phyloP scores from a whole-genome alignment of 2,329 filamentous ascomycete genomes.

The Aaosphaeria arxii region DNA sequence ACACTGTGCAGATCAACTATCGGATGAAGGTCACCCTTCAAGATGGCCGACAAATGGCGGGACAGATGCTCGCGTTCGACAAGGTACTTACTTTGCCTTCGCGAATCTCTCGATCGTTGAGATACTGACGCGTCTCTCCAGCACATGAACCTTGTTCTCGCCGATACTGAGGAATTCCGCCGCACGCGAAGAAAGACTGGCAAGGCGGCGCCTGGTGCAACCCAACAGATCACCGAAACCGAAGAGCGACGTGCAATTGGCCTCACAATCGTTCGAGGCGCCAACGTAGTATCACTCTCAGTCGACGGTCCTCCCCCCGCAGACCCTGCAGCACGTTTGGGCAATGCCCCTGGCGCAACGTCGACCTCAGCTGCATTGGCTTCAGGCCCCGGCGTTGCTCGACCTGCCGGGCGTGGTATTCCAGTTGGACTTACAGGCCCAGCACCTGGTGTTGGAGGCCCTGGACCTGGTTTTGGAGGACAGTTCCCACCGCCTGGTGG shows the following conservation, averaged over 20 bases:
- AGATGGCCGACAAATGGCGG: slow-evolving; percentile 93
- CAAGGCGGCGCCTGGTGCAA: slow-evolving; percentile 66
- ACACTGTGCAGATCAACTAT: slow-evolving; percentile 81
- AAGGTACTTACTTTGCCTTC: slow-evolving; percentile 59
- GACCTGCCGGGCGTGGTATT: slow-evolving; percentile 82
- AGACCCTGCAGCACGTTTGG: slow-evolving; percentile 86
- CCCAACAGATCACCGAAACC: slow-evolving; percentile 70
- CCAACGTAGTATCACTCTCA: slow-evolving; percentile 89
- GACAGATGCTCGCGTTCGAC: slow-evolving; percentile 97
- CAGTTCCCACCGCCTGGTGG: slow-evolving; percentile 51
- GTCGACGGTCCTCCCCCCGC: slow-evolving; percentile 94
- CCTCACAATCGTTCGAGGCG: slow-evolving; percentile 89
- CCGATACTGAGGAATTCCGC: slow-evolving; percentile 88
- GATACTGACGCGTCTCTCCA: slow-evolving; percentile 34
- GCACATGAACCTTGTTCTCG: slow-evolving; percentile 99
- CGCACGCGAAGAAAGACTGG: slow-evolving; percentile 80
- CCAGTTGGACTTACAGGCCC: slow-evolving; percentile 85
- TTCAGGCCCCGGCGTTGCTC: slow-evolving; percentile 83
- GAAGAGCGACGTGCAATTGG: slow-evolving; percentile 98
- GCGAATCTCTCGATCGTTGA: background rate
- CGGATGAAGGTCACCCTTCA: slow-evolving; percentile 96
- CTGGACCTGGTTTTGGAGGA: slow-evolving; percentile 61
- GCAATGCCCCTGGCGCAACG: slow-evolving; percentile 64
- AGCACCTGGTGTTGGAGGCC: slow-evolving; percentile 81
- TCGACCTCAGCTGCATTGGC: slow-evolving; percentile 61